Conservation (phyloP, 2,329 filamentous ascomycete genomes). For the Aspergillus phoenicis region DNA sequence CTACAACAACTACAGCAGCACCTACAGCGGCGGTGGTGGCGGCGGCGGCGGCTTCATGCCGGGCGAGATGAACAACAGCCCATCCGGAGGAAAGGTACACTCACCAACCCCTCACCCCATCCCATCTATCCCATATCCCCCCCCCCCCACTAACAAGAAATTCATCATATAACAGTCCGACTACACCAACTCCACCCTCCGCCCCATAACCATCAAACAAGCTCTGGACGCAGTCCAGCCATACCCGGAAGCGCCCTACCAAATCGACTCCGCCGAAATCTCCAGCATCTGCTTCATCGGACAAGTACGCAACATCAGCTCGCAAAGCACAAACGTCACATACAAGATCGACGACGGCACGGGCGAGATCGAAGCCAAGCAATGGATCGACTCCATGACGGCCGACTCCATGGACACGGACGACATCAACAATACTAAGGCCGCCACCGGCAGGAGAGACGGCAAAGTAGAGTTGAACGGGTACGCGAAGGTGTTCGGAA, state of each 20-base stretch:
- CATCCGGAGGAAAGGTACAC: constrained; percentile 46
- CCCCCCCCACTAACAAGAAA: constrained; percentile 15
- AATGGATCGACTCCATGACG: constrained; percentile 48
- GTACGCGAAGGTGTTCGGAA: constrained; percentile 84
- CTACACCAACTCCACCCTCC: constrained; percentile 76
- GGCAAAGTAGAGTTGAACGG: constrained; percentile 67
- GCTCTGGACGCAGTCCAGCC: constrained; percentile 79
- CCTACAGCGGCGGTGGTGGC: constrained; percentile 57
- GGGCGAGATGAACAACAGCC: constrained; percentile 54
- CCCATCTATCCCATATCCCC: neutral
- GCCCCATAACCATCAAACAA: constrained; percentile 95
- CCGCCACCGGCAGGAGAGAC: constrained; percentile 49
- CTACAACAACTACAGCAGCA: constrained; percentile 48
- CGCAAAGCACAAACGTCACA: constrained; percentile 87
- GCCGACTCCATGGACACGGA: constrained; percentile 51
- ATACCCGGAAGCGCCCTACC: constrained; percentile 74
- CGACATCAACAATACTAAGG: constrained; percentile 34
- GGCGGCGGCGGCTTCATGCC: constrained; percentile 63
- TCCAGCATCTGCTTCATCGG: constrained; percentile 83
- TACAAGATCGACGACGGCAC: constrained; percentile 96
- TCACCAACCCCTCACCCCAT: neutral
- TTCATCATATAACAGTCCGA: constrained; percentile 44
- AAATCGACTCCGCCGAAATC: constrained; percentile 75
- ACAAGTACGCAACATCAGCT: constrained; percentile 82
- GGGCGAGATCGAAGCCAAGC: constrained; percentile 76